Base-by-base conservation (phyloP, 2,329 filamentous ascomycete genomes). In the Colletotrichum eleusines region DNA sequence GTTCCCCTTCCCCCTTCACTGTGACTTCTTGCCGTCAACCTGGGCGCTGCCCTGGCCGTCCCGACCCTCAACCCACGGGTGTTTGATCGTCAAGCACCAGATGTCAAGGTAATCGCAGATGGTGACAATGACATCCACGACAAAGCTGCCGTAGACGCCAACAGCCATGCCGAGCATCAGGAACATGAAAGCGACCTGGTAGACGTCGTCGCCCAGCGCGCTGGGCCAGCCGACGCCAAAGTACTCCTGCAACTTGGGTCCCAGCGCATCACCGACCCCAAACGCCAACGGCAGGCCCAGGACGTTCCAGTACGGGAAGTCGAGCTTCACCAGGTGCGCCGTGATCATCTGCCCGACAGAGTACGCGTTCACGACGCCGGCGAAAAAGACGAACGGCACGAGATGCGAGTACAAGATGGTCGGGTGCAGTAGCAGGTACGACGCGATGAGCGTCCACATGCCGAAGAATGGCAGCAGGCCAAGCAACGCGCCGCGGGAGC, bases 31-130 rank as follows among this genome's bases (percentile, higher is more conserved):
- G 38, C 78, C 80, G 51, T 78, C 80, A 38, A 79, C 75, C 6
- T 78, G 54, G 54, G 59, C 53, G 23, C 33, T 58, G 46, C 63
- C 78, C 68, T 83, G 80, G 62, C 80, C 75, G 64, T 77, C 62
- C 55, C 75, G 68, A 18, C 75, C 81, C 76, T 88, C 86, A 31
- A 85, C 83, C 73, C 87, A 86, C 28, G 89, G 89, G 76, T 98
- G 91, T 88, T 99, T 99, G 84, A 99, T 99, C 1, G 93, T 97
- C 79, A 99, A 85, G 79, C 96, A 99, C 94, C 94, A 98, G 75
- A 99, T 99, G 79, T 99, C 96, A 72, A 98, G 87, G 80, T 97
- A 97, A 80, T 99, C 96, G 83, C 96, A 99, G 76, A 99, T 98
- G 38, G 94, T 97, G 71, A 96, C 94, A 75, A 99, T 98, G 67